Evolutionary conservation across 768 basidiomycete species (phyloP).

Genomic region (Pulveroboletus ravenelii): DNA sequence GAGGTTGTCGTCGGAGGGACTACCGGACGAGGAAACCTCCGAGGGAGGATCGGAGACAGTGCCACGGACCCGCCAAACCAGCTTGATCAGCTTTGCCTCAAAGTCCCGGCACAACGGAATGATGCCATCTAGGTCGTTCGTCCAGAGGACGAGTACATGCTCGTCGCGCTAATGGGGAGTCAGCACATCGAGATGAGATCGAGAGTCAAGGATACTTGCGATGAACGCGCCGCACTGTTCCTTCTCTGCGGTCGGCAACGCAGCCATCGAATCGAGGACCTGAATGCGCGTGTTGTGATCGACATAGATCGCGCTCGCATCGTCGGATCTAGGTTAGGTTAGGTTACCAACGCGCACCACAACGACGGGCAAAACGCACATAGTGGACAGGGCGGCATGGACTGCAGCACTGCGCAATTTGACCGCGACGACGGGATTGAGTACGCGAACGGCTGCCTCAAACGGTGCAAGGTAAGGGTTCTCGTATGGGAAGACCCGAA

Average conservation of each 20-base stretch:
- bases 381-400: conserved; percentile 67
- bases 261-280: conserved; percentile 65
- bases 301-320: conserved; percentile 60
- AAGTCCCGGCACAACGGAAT: conserved; percentile 71
- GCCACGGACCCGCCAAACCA: conserved; percentile 62
- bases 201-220: conserved; percentile 38
- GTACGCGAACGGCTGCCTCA: conserved; percentile 65
- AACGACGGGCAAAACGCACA: conserved; percentile 41
- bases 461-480: conserved; percentile 78
- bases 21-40: conserved; percentile 39
- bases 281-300: conserved; percentile 83
- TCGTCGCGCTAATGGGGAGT: conserved; percentile 62
- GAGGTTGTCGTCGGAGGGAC: conserved; percentile 50
- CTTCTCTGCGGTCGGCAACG: conserved; percentile 76
- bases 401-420: conserved; percentile 77
- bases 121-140: conserved; percentile 75
- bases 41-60: conserved; percentile 32
- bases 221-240: conserved; percentile 90
- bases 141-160: conserved; percentile 79
- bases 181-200: neutral
- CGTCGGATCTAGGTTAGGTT: conserved; percentile 53
- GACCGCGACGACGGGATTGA: conserved; percentile 84
- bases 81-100: conserved; percentile 72
- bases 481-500: conserved; percentile 83
- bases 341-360: too few relatives aligned